Evolutionary conservation across 495 filamentous ascomycete genomes (phyloP).

Genomic region (Terfezia claveryi): DNA sequence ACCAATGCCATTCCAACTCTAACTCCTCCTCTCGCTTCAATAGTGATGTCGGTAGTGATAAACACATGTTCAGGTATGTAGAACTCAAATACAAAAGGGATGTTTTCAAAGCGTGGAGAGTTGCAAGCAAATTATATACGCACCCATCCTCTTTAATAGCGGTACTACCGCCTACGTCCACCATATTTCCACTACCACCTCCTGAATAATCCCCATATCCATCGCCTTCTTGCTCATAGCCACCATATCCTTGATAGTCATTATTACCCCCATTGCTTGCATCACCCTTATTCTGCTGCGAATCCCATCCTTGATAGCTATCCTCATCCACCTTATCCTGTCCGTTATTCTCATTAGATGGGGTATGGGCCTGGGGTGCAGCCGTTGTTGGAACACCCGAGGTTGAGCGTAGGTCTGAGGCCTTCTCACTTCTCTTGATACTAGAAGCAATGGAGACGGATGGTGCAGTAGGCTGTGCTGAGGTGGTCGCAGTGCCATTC

Average conservation of each 20-base stretch:
- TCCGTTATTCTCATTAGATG: too few species aligned
- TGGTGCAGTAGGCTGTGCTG: background rate
- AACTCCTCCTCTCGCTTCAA: constrained; percentile 18
- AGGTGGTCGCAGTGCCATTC: constrained; percentile 1
- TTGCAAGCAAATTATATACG: constrained; percentile 33
- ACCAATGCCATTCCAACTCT: background rate
- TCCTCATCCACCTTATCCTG: background rate
- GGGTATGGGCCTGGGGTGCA: background rate
- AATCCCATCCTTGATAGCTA: background rate
- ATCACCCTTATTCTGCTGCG: constrained; percentile 1
- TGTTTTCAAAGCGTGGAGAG: background rate
- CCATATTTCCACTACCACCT: background rate
- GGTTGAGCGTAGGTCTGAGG: constrained; percentile 6
- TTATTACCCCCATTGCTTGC: constrained; percentile 14
- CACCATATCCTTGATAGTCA: constrained; percentile 29
- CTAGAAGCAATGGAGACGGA: background rate
- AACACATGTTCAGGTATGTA: background rate
- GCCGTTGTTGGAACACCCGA: background rate
- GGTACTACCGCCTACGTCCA: constrained; percentile 28
- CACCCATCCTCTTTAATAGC: constrained; percentile 98
- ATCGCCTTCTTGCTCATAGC: constrained; percentile 30
- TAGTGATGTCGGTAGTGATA: constrained; percentile 1
- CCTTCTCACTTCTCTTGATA: constrained; percentile 4
- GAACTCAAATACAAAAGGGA: background rate
- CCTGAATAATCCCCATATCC: background rate